A percentile compares a stretch with the other conserved stretches of the same genome.
Evolutionary conservation across 495 filamentous ascomycete species (phyloP).

Genomic region (Poronia punctata): DNA sequence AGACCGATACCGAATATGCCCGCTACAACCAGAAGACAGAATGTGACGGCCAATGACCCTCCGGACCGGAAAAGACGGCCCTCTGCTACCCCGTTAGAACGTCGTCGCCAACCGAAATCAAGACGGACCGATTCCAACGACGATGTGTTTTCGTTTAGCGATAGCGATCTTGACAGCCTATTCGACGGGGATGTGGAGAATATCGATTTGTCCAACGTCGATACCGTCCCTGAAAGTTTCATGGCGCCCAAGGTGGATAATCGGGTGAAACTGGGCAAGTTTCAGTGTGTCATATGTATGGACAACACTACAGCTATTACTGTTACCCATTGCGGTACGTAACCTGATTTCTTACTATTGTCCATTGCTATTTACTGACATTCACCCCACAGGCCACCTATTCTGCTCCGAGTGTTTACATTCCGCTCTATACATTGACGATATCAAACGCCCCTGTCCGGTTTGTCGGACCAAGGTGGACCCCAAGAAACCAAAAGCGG

Average conservation of each 20-base stretch:
- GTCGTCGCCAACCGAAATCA: conserved; percentile 27
- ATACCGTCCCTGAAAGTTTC: conserved; percentile 41
- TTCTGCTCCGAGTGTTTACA: conserved; percentile 81
- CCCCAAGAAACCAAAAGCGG: conserved; percentile 30
- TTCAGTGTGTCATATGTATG: conserved; percentile 83
- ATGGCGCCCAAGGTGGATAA: conserved; percentile 45
- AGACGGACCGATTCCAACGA: conserved; percentile 11
- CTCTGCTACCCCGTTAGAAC: conserved; percentile 13
- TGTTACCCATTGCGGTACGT: conserved; percentile 77
- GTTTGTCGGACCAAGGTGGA: conserved; percentile 53
- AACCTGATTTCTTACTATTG: not conserved
- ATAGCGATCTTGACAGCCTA: conserved; percentile 25
- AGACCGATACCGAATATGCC: conserved; percentile 17
- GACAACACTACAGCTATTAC: conserved; percentile 67
- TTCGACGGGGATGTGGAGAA: conserved; percentile 33
- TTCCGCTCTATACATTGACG: conserved; percentile 58
- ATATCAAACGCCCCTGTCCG: conserved; percentile 41
- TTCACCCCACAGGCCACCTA: conserved; percentile 57
- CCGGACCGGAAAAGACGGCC: conserved; percentile 20
- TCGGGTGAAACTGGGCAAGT: conserved; percentile 44
- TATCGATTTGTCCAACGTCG: conserved; percentile 57
- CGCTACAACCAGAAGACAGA: conserved; percentile 10
- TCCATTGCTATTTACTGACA: not conserved
- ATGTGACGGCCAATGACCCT: not conserved
- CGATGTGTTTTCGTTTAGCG: conserved; percentile 14